Evolutionary conservation across 2,329 filamentous ascomycete species (phyloP).

Genomic region (Chaetomium sp.): DNA sequence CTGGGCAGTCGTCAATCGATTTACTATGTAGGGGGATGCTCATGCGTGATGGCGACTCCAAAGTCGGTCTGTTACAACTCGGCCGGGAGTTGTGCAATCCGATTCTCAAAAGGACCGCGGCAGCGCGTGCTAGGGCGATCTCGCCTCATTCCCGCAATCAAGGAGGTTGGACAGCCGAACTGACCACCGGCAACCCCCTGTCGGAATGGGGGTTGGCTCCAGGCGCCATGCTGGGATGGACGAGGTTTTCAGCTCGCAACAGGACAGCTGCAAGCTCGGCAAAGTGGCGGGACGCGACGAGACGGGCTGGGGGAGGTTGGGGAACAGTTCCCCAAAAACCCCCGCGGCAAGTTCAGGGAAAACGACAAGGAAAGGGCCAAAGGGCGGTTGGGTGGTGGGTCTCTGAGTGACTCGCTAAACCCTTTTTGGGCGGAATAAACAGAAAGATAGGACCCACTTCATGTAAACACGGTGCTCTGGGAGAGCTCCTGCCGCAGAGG

Average conservation of each 20-base stretch:
- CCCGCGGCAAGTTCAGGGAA: slow-evolving; percentile 5
- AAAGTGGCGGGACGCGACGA: slow-evolving; percentile 15
- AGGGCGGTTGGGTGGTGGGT: slow-evolving; percentile 9
- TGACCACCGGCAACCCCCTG: not conserved
- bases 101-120: too few relatives aligned
- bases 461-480: slow-evolving; percentile 21
- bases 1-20: not conserved
- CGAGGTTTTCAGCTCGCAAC: slow-evolving; percentile 16
- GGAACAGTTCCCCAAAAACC: not conserved
- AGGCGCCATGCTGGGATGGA: slow-evolving; percentile 1
- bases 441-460: slow-evolving; percentile 19
- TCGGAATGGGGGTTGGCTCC: not conserved
- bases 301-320: slow-evolving; percentile 12
- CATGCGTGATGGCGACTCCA: too few relatives aligned
- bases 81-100: too few relatives aligned
- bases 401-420: slow-evolving; percentile 19
- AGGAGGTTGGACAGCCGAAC: slow-evolving; percentile 13
- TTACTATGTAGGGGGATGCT: too few relatives aligned
- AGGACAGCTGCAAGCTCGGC: slow-evolving; percentile 14
- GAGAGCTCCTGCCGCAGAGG: slow-evolving; percentile 15
- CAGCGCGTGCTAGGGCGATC: too few relatives aligned
- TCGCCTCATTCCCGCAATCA: not conserved
- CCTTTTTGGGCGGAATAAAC: slow-evolving; percentile 23
- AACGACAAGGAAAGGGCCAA: slow-evolving; percentile 13
- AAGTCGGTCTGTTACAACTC: too few relatives aligned